Evolutionary conservation across 2,329 filamentous ascomycete species (phyloP), one percentile per base, ranked within the genome.

Genomic region (Aotearoamyces nothofagi): DNA sequence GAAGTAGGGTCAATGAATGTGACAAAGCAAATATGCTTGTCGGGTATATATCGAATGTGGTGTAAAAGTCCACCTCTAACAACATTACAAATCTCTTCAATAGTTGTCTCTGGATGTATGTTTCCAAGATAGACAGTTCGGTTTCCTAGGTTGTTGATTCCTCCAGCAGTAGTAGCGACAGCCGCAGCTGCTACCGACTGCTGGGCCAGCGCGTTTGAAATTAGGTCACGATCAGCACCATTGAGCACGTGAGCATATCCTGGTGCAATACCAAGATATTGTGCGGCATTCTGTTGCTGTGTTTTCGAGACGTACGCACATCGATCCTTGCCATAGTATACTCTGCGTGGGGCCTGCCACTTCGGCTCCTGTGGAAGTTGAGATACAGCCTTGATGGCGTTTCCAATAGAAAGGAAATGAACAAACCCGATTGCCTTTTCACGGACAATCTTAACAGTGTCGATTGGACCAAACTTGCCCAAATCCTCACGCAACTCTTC

Each of bases 11-110:
- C 90, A 53, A 98, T 96, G 57, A 98, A 98, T 2, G 90, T 98
- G 33, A 98, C 90, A 50, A 98, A 98, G 65, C 90, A 98, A 44
- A 98, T 98, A 58, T 98, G 90, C 70, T 98, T 98, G 61, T 98
- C 90, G 5, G 90, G 90, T 45, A 98, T 98, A 58, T 96, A 98
- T 43, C 90, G 83, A 54, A 98, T 92, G 55, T 98, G 90, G 55
- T 98, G 90, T 45, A 98, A 66, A 40, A 98, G 69, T 44, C 90
- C 90, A 34, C 90, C 90, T 39, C 90, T 75, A 29, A 98, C 90
- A 33, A 98, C 90, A 49, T 98, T 98, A 68, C 90, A 98, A 52
- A 98, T 98, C 60, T 98, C 90, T 60, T 98, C 90, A 43, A 96
- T 92, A 2, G 87, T 96, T 2, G 90, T 98, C 60, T 98, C 90